phyloP scores from a whole-genome alignment of 345 rosid species.

The Hirschfeldia incana region DNA sequence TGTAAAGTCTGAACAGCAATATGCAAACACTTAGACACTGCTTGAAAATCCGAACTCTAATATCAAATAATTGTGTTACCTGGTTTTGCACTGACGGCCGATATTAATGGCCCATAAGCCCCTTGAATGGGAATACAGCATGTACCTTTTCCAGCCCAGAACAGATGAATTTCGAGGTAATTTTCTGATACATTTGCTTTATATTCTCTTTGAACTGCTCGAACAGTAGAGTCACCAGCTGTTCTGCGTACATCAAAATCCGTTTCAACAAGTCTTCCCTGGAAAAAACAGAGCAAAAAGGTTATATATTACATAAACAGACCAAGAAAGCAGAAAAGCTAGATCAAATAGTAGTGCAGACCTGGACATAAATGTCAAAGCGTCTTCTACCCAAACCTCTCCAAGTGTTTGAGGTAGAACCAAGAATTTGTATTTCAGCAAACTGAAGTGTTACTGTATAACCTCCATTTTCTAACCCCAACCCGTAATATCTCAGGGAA shows the following conservation, averaged over 20 bases:
- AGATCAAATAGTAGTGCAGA: not conserved
- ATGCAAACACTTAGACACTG: not conserved
- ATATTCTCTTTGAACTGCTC: conserved; percentile 37
- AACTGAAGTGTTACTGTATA: conserved; percentile 30
- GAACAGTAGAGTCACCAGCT: conserved; percentile 40
- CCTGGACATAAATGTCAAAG: conserved; percentile 57
- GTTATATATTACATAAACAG: not conserved
- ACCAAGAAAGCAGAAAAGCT: not conserved
- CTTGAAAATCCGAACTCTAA: not conserved
- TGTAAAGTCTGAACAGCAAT: conserved; percentile 50
- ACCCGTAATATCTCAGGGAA: conserved; percentile 43
- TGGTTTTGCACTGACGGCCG: conserved; percentile 65
- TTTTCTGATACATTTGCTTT: conserved; percentile 38
- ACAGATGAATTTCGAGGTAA: conserved; percentile 40
- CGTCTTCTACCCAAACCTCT: conserved; percentile 49
- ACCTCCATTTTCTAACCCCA: conserved; percentile 43
- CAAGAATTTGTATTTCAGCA: conserved; percentile 29
- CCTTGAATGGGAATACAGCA: conserved; percentile 45
- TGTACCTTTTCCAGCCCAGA: conserved; percentile 47
- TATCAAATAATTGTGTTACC: conserved; percentile 37
- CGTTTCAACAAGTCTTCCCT: conserved; percentile 49
- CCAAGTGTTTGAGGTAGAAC: conserved; percentile 35
- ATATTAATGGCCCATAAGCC: conserved; percentile 42
- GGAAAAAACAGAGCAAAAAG: not conserved
- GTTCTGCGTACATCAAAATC: conserved; percentile 52